Conservation (phyloP, 2,329 filamentous ascomycete genomes). For the Ophiocordyceps robertsii region DNA sequence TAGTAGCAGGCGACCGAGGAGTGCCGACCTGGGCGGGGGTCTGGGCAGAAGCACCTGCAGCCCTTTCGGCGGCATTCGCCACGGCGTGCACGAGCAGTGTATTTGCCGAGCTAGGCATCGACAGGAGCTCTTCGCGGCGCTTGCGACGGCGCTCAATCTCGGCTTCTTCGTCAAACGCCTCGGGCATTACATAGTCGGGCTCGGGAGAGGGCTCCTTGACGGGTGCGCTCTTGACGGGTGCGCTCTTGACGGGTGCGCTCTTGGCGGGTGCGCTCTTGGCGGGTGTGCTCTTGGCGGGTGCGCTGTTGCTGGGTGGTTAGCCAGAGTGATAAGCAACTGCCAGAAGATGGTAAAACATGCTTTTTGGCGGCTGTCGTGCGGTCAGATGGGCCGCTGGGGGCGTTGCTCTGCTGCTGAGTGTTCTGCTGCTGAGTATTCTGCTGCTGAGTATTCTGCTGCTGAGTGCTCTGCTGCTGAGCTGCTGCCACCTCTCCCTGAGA, state of each 20-base stretch:
- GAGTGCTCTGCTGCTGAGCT: no score
- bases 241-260: no score
- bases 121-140: constrained; percentile 70
- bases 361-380: neutral
- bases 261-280: constrained; percentile 1
- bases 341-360: neutral
- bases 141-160: constrained; percentile 76
- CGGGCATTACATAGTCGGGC: constrained; percentile 37
- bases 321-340: neutral
- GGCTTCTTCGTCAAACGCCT: constrained; percentile 65
- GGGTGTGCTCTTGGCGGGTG: constrained; percentile 4
- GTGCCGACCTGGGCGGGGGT: constrained; percentile 20
- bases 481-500: no score
- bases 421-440: no score
- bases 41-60: constrained; percentile 35
- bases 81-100: constrained; percentile 66
- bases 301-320: constrained; percentile 2
- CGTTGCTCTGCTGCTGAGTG: no score
- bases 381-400: no score
- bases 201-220: constrained; percentile 18
- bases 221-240: no score
- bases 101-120: constrained; percentile 64
- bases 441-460: no score
- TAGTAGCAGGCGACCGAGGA: constrained; percentile 24
- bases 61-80: constrained; percentile 31